Conservation (phyloP, 768 basidiomycete genomes). For the Ramaria sp. region DNA sequence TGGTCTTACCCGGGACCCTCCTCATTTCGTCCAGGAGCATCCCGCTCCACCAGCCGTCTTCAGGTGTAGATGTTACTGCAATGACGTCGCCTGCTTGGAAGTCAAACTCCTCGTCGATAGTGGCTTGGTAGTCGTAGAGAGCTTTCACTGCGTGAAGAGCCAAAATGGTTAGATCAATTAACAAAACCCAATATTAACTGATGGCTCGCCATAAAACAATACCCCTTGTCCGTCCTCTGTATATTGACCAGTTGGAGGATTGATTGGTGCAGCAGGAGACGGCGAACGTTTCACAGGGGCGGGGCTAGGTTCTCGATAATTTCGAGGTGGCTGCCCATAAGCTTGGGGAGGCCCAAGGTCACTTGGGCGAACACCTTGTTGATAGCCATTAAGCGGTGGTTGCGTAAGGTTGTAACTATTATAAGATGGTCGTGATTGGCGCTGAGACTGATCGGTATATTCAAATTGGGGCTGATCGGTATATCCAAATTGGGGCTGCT, state of each 20-base stretch:
- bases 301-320: conserved; percentile 35
- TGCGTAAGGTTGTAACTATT: conserved; percentile 23
- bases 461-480: conserved; percentile 22
- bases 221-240: conserved; percentile 77
- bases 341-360: not conserved
- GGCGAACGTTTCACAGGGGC: conserved; percentile 32
- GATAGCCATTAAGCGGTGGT: conserved; percentile 17
- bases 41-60: conserved; percentile 98
- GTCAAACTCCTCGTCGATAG: conserved; percentile 89
- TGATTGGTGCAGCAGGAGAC: conserved; percentile 35
- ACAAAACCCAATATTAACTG: not conserved
- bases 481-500: conserved; percentile 17
- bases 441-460: conserved; percentile 22
- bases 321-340: conserved; percentile 12
- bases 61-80: conserved; percentile 86
- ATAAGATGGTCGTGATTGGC: conserved; percentile 14
- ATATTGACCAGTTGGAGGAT: conserved; percentile 57
- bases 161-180: conserved; percentile 12
- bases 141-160: conserved; percentile 83
- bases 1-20: conserved; percentile 57
- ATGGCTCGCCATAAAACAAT: conserved; percentile 66
- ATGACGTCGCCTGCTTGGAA: conserved; percentile 95
- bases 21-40: conserved; percentile 69
- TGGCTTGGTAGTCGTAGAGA: conserved; percentile 75
- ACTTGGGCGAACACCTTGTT: not conserved